A percentile compares a stretch with the other conserved stretches of the same genome.
These are phyloP conservation scores for Botrytis pseudocinerea DNA, from an alignment of 2,329 filamentous ascomycete species.

Conservation along the genomic window DNA sequence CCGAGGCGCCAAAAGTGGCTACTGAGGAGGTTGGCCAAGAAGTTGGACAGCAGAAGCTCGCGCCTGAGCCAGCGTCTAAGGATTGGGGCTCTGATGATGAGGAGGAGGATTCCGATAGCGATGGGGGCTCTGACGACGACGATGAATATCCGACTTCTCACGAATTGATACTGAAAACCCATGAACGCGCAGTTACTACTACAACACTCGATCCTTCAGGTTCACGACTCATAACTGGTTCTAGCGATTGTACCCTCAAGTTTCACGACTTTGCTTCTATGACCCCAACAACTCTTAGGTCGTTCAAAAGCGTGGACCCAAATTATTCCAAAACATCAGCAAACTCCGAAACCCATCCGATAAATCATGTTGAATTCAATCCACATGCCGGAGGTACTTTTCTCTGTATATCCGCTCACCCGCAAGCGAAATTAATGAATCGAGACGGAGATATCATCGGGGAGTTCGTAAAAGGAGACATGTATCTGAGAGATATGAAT, in stretches of 20 bases:
- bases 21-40: constrained; percentile 29
- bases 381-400: constrained; percentile 76
- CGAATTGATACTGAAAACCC: constrained; percentile 88
- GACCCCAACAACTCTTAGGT: constrained; percentile 90
- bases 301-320: constrained; percentile 90
- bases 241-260: constrained; percentile 87
- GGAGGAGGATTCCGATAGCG: constrained; percentile 50
- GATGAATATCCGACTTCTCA: constrained; percentile 93
- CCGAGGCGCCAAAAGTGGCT: constrained; percentile 30
- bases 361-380: constrained; percentile 86
- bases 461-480: constrained; percentile 95
- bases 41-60: constrained; percentile 34
- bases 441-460: constrained; percentile 83
- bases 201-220: constrained; percentile 83
- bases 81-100: constrained; percentile 47
- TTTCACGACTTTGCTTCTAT: constrained; percentile 94
- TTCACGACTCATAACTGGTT: constrained; percentile 82
- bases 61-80: constrained; percentile 40
- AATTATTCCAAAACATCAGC: constrained; percentile 71
- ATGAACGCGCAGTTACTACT: constrained; percentile 83
- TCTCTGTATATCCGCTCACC: constrained; percentile 83
- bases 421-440: constrained; percentile 85
- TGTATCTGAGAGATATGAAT: constrained; percentile 96
- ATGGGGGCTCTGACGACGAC: constrained; percentile 66
- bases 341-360: constrained; percentile 78